Evolutionary conservation across 129 eudicot genomes (phyloP).

Genomic region (Helianthus tuberosus): DNA sequence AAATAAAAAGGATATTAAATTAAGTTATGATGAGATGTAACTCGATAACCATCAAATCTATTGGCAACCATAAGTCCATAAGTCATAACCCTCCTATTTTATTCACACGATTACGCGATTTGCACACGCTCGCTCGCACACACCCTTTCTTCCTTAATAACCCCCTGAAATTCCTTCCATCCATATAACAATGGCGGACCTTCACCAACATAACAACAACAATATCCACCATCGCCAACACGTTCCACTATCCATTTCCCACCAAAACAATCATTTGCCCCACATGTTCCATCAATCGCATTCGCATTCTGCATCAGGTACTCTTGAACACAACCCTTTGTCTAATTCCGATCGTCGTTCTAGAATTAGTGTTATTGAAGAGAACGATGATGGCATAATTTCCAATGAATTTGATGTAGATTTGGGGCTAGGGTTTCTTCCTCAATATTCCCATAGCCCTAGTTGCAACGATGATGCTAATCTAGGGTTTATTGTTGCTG

Average conservation of each 20-base stretch:
- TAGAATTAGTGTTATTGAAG: constrained; percentile 36
- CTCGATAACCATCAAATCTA: too few relatives aligned
- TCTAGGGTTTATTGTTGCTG: constrained; percentile 36
- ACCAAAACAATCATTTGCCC: constrained; percentile 16
- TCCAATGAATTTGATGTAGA: constrained; percentile 36
- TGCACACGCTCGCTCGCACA: not conserved
- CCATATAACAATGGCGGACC: constrained; percentile 35
- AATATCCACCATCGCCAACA: constrained; percentile 25
- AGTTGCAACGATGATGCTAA: not conserved
- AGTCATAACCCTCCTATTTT: too few relatives aligned
- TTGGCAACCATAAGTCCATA: too few relatives aligned
- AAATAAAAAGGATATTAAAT: too few relatives aligned
- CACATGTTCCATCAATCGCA: constrained; percentile 35
- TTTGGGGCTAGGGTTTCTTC: constrained; percentile 41
- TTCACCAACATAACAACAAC: constrained; percentile 35
- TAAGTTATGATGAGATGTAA: too few relatives aligned
- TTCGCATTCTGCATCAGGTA: constrained; percentile 2
- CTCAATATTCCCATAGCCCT: constrained; percentile 12
- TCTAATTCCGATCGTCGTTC: constrained; percentile 18
- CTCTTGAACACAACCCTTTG: not conserved
- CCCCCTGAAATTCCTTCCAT: too few relatives aligned
- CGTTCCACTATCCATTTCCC: constrained; percentile 14
- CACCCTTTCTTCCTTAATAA: not conserved
- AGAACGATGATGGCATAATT: constrained; percentile 25
- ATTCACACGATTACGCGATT: not conserved